These are phyloP conservation scores for Yarrowia galli DNA, from an alignment of 1,139 yeast species.

Conservation along the genomic window DNA sequence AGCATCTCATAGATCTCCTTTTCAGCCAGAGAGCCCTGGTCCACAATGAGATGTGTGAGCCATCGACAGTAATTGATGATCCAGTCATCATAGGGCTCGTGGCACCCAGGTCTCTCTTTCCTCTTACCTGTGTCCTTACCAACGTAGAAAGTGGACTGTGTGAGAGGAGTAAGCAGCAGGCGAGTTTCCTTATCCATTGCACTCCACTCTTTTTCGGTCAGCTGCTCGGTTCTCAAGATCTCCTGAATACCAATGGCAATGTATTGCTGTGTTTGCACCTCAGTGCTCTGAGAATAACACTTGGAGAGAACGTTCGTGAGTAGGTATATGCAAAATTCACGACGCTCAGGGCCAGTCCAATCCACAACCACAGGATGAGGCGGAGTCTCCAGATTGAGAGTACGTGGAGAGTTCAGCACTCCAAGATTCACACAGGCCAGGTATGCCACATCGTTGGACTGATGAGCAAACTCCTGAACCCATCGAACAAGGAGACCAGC, in stretches of 20 bases:
- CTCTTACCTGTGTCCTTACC: conserved; percentile 48
- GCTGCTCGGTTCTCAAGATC: conserved; percentile 68
- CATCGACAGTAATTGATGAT: conserved; percentile 71
- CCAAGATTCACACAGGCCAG: conserved; percentile 61
- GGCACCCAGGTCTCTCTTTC: conserved; percentile 59
- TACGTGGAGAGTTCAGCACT: conserved; percentile 56
- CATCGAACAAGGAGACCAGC: conserved; percentile 14
- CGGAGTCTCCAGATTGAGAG: conserved; percentile 68
- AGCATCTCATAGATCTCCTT: conserved; percentile 52
- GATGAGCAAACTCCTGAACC: conserved; percentile 52
- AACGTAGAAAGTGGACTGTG: conserved; percentile 70
- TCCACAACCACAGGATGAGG: conserved; percentile 71
- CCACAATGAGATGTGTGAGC: conserved; percentile 58
- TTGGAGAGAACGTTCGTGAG: conserved; percentile 69
- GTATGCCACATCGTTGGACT: conserved; percentile 59
- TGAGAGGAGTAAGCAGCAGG: conserved; percentile 73
- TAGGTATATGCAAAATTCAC: conserved; percentile 67
- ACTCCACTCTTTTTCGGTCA: conserved; percentile 49
- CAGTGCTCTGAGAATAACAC: conserved; percentile 19
- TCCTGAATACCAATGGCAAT: conserved; percentile 93
- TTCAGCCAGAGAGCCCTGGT: conserved; percentile 53
- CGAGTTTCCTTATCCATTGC: conserved; percentile 59
- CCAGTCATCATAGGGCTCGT: conserved; percentile 68
- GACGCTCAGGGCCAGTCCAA: conserved; percentile 49
- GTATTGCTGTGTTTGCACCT: conserved; percentile 79